phyloP scores from a whole-genome alignment of 2,329 filamentous ascomycete genomes.

The Clarireedia paspali region DNA sequence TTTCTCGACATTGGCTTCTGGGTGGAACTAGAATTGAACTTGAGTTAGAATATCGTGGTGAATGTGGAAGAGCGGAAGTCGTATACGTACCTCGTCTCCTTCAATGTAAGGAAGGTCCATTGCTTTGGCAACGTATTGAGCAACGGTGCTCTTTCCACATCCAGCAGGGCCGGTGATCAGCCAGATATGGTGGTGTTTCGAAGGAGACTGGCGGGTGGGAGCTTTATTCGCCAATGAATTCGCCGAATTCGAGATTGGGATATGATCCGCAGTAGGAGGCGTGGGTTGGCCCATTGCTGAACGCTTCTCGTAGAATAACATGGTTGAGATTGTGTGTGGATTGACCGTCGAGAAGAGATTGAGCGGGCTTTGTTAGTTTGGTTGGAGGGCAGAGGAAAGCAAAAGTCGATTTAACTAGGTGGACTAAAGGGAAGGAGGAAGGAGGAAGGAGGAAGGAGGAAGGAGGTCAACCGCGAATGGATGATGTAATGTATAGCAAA shows the following conservation, averaged over 20 bases:
- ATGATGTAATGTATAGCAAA: neutral
- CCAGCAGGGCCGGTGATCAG: slow-evolving; percentile 73
- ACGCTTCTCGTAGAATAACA: slow-evolving; percentile 27
- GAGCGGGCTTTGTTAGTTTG: neutral
- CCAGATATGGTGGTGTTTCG: slow-evolving; percentile 60
- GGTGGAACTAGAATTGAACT: slow-evolving; percentile 53
- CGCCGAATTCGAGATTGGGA: slow-evolving; percentile 14
- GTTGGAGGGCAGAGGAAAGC: neutral
- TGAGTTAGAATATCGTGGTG: neutral
- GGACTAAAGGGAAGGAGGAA: neutral
- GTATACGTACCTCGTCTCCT: slow-evolving; percentile 63
- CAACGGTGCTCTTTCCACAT: slow-evolving; percentile 72
- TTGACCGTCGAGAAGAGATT: neutral
- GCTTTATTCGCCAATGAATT: slow-evolving; percentile 15
- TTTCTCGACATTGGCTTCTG: slow-evolving; percentile 76
- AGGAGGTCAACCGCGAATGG: neutral
- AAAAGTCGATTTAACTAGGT: neutral
- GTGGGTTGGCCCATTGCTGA: slow-evolving; percentile 21
- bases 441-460: neutral
- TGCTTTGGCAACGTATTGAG: slow-evolving; percentile 53
- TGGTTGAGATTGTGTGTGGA: slow-evolving; percentile 10
- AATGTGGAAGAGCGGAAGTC: neutral
- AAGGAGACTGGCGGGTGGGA: slow-evolving; percentile 15
- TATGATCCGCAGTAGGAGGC: slow-evolving; percentile 20
- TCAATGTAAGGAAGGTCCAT: slow-evolving; percentile 65